Evolutionary conservation across 2,329 filamentous ascomycete species (phyloP).

Genomic region (Blastomyces silverae): DNA sequence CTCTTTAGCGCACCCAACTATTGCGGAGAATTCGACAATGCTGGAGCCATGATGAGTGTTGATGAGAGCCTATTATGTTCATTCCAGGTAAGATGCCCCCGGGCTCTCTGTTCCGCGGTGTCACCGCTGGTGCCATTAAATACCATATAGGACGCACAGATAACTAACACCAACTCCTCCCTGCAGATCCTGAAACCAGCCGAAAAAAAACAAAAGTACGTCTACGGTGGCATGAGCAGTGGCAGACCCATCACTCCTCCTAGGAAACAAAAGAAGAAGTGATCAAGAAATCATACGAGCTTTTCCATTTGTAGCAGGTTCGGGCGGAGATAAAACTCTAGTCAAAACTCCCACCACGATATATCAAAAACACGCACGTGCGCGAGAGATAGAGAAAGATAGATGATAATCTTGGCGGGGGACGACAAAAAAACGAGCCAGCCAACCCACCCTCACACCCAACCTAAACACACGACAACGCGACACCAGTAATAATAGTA

Average conservation of each 20-base stretch:
- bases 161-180: conserved; percentile 21
- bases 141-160: background rate
- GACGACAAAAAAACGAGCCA: background rate
- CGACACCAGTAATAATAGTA: conserved; percentile 6
- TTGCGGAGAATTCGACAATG: conserved; percentile 99
- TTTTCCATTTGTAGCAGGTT: conserved; percentile 75
- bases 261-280: conserved; percentile 64
- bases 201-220: conserved; percentile 99
- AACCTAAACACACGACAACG: background rate
- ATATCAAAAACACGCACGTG: conserved; percentile 1
- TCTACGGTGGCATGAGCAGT: conserved; percentile 65
- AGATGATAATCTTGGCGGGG: background rate
- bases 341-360: conserved; percentile 6
- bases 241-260: conserved; percentile 64
- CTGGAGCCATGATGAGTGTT: conserved; percentile 99
- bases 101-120: background rate
- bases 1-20: conserved; percentile 98
- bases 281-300: conserved; percentile 63
- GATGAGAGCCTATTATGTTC: conserved; percentile 97
- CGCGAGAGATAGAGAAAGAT: background rate
- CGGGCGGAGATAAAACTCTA: conserved; percentile 71
- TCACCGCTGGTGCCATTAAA: no score
- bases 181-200: conserved; percentile 91
- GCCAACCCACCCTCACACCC: conserved; percentile 2
- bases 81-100: conserved; percentile 67